phyloP scores from a whole-genome alignment of 164 flowering plant genomes.

The Magnolia officinalis region DNA sequence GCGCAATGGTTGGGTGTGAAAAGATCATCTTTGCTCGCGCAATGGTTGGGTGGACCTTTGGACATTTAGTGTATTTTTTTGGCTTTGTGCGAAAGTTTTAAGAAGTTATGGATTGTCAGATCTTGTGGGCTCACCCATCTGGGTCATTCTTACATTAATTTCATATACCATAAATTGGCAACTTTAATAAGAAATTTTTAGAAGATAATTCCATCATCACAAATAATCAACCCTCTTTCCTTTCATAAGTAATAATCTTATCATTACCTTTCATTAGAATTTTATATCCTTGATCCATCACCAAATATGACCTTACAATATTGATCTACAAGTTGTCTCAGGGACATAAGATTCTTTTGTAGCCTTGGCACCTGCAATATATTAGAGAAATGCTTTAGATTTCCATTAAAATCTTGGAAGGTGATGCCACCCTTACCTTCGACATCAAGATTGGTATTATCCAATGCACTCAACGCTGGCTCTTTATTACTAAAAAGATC shows the following conservation, averaged over 20 bases:
- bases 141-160: background rate
- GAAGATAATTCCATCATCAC: background rate
- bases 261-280: background rate
- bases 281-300: background rate
- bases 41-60: no score
- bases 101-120: no score
- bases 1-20: no score
- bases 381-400: background rate
- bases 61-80: no score
- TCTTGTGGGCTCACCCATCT: no score
- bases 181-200: background rate
- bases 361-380: background rate
- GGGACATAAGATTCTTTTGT: background rate
- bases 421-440: background rate
- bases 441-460: background rate
- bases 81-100: no score
- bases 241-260: background rate
- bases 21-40: no score
- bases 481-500: background rate
- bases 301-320: background rate
- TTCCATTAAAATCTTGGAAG: background rate
- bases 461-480: background rate
- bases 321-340: conserved; percentile 7
- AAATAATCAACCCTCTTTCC: background rate
- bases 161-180: background rate